Base-by-base conservation (phyloP, 257 asterid species). In the Solanum clarkiae region DNA sequence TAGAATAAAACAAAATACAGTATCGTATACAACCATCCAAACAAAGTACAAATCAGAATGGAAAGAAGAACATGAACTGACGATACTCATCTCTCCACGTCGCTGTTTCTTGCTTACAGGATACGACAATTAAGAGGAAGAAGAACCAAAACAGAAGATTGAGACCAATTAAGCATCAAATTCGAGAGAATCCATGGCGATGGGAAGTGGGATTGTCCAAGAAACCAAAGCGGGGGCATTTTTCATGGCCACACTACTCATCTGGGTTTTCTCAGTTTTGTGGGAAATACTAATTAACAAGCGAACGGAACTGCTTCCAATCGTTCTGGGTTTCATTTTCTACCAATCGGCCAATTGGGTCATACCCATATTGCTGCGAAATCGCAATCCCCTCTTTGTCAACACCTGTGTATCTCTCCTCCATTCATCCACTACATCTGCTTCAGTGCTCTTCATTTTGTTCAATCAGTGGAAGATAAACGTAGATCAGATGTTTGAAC, bases 371-470 rank as follows among this genome's bases (percentile, higher is more conserved):
- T 71, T 12, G 51, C 32, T 86, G 81, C 87, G 90, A 18, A 93
- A 93, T 57, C 96, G 91, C 55, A 98, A 93, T 59, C 95, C 95
- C 13, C 92, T 94, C 85, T 90, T 93, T 74, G 98, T 96, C 84
- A 96, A 96, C 90, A 94, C 98, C 49, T 93, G 94, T 84, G 95
- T 94, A 84, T 96, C 99, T 87, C 97, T 96, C 68, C 89, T 96
- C 69, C 99, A 96, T 84, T 95, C 99, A 74, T 92, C 92, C 89
- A 88, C 92, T 86, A 92, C 90, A 70, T 96, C 99, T 26, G 87
- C 93, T 45, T 86, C 92, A 88, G 97, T 93, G 86, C 90, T 92
- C 17, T 51, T 91, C 68, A 89, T 95, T 86, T 66, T 96, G 88
- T 84, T 88, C 84, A 92, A 92, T 86, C 91, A 90, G 84, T 93